A percentile compares a stretch with the other conserved stretches of the same genome.
phyloP scores from a whole-genome alignment of 371 early-diverging fungal species.

The Apophysomyces trapeziformis region DNA sequence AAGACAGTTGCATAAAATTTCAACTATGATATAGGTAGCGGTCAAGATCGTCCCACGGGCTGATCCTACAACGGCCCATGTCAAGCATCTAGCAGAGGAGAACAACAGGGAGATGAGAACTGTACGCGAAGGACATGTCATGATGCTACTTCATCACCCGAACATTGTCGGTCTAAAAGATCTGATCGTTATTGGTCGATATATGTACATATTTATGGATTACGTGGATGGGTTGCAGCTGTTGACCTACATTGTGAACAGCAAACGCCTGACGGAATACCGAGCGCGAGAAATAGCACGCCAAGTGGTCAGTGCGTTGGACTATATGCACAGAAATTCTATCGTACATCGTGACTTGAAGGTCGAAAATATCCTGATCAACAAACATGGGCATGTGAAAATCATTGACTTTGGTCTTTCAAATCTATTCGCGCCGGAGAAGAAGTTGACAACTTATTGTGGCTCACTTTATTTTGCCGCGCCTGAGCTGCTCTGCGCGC shows the following conservation, averaged over 20 bases:
- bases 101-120: constrained; percentile 89
- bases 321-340: constrained; percentile 94
- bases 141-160: constrained; percentile 92
- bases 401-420: constrained; percentile 97
- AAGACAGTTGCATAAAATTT: background rate
- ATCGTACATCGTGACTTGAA: constrained; percentile 98
- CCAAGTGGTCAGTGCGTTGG: constrained; percentile 90
- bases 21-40: constrained; percentile 30
- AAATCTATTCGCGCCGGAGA: constrained; percentile 85
- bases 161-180: constrained; percentile 85
- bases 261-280: constrained; percentile 88
- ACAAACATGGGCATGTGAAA: constrained; percentile 80
- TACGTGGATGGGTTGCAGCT: constrained; percentile 91
- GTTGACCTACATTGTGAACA: constrained; percentile 86
- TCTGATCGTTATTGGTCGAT: constrained; percentile 81
- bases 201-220: constrained; percentile 92
- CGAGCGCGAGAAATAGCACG: constrained; percentile 89
- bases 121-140: constrained; percentile 89
- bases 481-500: constrained; percentile 91
- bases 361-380: constrained; percentile 95
- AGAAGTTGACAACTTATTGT: constrained; percentile 90
- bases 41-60: constrained; percentile 55
- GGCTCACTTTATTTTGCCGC: constrained; percentile 98
- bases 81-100: constrained; percentile 39
- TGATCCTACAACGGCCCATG: constrained; percentile 29